Base-by-base conservation (phyloP, 1,284 basidiomycete genomes). In the Boletus smithii region DNA sequence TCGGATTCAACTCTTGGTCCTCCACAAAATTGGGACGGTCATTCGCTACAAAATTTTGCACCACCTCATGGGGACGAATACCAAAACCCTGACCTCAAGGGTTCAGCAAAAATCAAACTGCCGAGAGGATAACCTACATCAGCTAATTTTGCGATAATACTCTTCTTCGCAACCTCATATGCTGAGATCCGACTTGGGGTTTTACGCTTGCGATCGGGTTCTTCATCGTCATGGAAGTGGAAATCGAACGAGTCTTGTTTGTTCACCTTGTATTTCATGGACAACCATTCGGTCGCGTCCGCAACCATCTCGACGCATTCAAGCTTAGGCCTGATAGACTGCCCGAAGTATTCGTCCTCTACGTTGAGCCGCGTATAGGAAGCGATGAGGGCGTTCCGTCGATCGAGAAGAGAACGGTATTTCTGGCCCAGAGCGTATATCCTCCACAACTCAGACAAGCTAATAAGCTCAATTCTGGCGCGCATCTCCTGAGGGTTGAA, bases 241-340 rank as follows among this genome's bases (percentile, higher is more conserved):
- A 88, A 73, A 33, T 81, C 79, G 20, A 70, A 62, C 5, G 71
- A 73, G 48, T 85, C 79, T 59, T 81, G 79, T 61, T 83, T 87
- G 67, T 85, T 84, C 59, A 83, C 80, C 62, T 84, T 85, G 62
- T 94, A 91, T 64, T 88, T 91, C 76, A 94, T 82, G 20, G 79
- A 73, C 39, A 99, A 69, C 92, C 93, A 99, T 59, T 97, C 95
- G 0, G 88, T 85, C 16, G 90, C 83, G 61, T 99, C 97, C 0
- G 90, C 85, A 10, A 97, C 88, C 54, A 92, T 81, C 68, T 99
- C 97, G 33, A 95, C 85, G 43, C 78, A 81, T 50, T 88, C 85
- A 32, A 86, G 74, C 54, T 76, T 76, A 37, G 79, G 74, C 36
- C 73, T 68, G 41, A 91, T 73, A 50, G 84, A 79, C 30, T 79